Evolutionary conservation across 768 basidiomycete genomes (phyloP).

Genomic region (Gymnopilus junonius): DNA sequence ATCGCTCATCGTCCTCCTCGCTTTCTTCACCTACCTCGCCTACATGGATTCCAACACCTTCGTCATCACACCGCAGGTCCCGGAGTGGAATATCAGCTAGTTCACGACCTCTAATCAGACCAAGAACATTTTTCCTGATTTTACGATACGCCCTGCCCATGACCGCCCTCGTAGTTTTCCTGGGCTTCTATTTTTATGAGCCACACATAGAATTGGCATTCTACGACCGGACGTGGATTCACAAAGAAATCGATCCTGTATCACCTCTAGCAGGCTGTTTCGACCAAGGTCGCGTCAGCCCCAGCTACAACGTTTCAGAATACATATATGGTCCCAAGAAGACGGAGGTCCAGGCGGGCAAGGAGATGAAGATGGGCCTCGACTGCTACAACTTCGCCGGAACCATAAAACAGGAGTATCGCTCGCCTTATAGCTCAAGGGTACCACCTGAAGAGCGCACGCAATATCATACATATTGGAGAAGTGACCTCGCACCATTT

Average conservation of each 20-base stretch:
- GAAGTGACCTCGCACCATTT: constrained; percentile 84
- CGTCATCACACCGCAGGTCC: constrained; percentile 29
- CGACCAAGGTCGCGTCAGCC: constrained; percentile 58
- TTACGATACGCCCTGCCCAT: constrained; percentile 50
- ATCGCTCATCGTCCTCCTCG: constrained; percentile 26
- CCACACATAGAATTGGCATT: constrained; percentile 86
- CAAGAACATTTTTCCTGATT: constrained; percentile 39
- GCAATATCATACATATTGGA: constrained; percentile 93
- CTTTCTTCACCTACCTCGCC: constrained; percentile 26
- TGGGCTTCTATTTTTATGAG: constrained; percentile 69
- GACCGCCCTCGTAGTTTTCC: constrained; percentile 41
- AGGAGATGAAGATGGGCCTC: constrained; percentile 76
- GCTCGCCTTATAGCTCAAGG: constrained; percentile 6
- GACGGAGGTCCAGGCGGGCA: constrained; percentile 80
- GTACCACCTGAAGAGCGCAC: constrained; percentile 50
- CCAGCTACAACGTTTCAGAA: constrained; percentile 69
- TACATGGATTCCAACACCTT: constrained; percentile 19
- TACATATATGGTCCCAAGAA: constrained; percentile 65
- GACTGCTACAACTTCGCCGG: constrained; percentile 95
- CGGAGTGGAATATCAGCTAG: constrained; percentile 23
- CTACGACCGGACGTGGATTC: constrained; percentile 78
- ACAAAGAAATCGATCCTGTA: constrained; percentile 68
- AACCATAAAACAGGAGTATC: constrained; percentile 56
- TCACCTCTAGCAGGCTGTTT: constrained; percentile 78
- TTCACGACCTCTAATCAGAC: constrained; percentile 33